A percentile compares a stretch with the other conserved stretches of the same genome.
These are phyloP conservation scores for Fremontodendron californicum DNA, from an alignment of 345 rosid species.

Conservation along the genomic window DNA sequence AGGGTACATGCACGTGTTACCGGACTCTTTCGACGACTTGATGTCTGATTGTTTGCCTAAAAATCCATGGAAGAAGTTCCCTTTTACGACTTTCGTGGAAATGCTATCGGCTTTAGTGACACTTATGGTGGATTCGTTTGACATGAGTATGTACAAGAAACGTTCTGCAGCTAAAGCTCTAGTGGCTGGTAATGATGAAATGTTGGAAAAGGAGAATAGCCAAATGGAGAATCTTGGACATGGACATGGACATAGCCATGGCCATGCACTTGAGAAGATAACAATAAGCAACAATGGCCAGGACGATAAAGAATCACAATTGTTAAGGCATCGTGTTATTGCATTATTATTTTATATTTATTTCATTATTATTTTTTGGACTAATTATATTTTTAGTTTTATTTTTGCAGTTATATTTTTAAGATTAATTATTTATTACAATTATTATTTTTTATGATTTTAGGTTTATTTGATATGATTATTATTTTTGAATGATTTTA, in stretches of 20 bases:
- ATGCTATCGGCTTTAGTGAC: too few species aligned
- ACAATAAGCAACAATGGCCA: not conserved
- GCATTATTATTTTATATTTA: too few species aligned
- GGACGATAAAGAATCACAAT: not conserved
- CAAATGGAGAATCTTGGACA: not conserved
- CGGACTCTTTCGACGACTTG: conserved; percentile 70
- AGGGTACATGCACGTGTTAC: conserved; percentile 84
- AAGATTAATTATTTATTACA: too few species aligned
- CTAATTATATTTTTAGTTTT: too few species aligned
- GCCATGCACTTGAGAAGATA: not conserved
- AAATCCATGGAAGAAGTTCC: conserved; percentile 74
- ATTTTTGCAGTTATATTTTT: too few species aligned
- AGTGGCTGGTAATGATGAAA: not conserved
- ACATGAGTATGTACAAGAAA: conserved; percentile 38
- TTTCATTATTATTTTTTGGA: too few species aligned
- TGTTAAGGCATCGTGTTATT: conserved; percentile 4
- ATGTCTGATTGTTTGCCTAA: conserved; percentile 52
- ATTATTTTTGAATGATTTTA: too few species aligned
- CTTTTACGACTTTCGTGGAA: conserved; percentile 68
- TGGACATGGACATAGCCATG: not conserved
- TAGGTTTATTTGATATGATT: too few species aligned
- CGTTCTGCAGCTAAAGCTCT: not conserved
- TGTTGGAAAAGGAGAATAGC: not conserved
- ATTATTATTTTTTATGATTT: too few species aligned
- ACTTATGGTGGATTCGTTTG: conserved; percentile 62